Evolutionary conservation across 1,139 yeast genomes (phyloP).

Genomic region (Suhomyces guaymorum): DNA sequence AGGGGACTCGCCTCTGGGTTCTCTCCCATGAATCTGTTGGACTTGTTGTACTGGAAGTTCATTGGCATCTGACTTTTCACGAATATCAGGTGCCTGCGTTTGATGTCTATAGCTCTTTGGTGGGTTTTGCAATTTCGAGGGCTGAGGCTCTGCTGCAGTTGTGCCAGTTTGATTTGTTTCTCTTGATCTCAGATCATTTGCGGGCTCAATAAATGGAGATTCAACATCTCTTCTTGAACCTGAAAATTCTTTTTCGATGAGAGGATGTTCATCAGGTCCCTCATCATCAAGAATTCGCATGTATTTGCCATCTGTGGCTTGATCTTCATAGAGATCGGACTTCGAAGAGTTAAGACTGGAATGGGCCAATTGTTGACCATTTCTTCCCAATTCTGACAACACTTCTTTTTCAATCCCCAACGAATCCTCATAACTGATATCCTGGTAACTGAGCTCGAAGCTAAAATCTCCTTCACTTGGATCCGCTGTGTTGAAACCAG

Average conservation of each 20-base stretch:
- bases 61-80: not conserved
- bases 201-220: too few species aligned
- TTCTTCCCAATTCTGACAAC: constrained; percentile 17
- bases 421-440: constrained; percentile 43
- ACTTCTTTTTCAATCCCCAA: constrained; percentile 39
- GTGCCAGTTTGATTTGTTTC: too few species aligned
- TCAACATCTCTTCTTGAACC: not conserved
- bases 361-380: too few species aligned
- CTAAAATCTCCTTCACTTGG: constrained; percentile 34
- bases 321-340: too few species aligned
- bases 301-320: too few species aligned
- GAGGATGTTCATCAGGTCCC: too few species aligned
- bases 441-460: constrained; percentile 44
- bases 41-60: not conserved
- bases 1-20: constrained; percentile 7
- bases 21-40: not conserved
- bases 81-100: constrained; percentile 1
- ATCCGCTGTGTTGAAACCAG: constrained; percentile 6
- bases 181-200: too few species aligned
- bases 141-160: too few species aligned
- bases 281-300: too few species aligned
- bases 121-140: constrained; percentile 10
- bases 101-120: constrained; percentile 15
- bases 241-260: not conserved
- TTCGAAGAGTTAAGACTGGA: too few species aligned